Evolutionary conservation across 2,329 filamentous ascomycete species (phyloP), one percentile per base, ranked within the genome.

Genomic region (Cladosporium colombiae): DNA sequence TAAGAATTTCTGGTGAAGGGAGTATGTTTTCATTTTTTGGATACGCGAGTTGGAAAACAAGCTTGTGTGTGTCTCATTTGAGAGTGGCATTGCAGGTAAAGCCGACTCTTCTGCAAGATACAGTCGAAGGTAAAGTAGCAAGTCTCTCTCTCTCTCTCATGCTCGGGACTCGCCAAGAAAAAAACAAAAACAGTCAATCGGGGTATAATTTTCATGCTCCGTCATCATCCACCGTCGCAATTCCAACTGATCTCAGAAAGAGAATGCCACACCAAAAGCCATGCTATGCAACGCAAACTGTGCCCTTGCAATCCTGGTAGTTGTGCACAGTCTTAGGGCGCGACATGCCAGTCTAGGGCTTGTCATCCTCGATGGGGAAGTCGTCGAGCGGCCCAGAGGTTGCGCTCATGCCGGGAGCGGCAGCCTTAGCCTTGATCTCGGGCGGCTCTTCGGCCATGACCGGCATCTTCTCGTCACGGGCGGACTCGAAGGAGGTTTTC

Each of bases 321-420:
- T 25, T 46, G 56, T 46, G 56, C 37, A 27, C 11, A 25, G 16
- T 29, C 23, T 37, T 13, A 1, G 6, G 14, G 2, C n/a, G 14
- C 35, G 35, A 46, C 23, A 59, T 44, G 21, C 56, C 56, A 46
- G 35, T 25, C 56, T 59, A 59, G 25, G 56, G 56, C 35, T 59
- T 59, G 37, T 59, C 56, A 31, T 37, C 56, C 16, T 59, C 37
- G 21, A 59, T 40, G 16, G 69, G 70, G 57, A 72, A 75, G 59
- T 75, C 73, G 46, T 75, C 70, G 14, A 76, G 65, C 13, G 74
- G 74, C 6, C 74, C 74, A 21, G 70, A 73, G 13, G 74, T 76
- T 5, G 74, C 74, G 57, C 70, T 71, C 74, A 76, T 76, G 25
- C 73, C 73, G 2, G 72, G 73, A 31, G 72, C 71, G 18, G 67